phyloP scores from a whole-genome alignment of 2,329 filamentous ascomycete species.

The Ceratocystis colombiana region DNA sequence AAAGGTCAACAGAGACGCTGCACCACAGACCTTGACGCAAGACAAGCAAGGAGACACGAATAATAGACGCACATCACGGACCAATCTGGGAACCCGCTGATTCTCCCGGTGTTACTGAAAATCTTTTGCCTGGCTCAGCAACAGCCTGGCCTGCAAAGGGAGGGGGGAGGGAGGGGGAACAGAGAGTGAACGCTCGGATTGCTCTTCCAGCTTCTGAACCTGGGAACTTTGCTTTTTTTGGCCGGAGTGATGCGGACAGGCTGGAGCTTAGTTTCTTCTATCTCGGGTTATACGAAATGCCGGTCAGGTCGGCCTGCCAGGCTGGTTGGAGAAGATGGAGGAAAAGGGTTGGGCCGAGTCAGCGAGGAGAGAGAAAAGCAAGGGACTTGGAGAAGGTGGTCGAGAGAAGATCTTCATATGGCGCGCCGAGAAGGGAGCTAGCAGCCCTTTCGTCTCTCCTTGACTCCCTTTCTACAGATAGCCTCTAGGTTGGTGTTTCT shows the following conservation, averaged over 20 bases:
- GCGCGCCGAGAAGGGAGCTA: neutral
- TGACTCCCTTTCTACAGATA: neutral
- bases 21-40: neutral
- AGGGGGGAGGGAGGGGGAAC: neutral
- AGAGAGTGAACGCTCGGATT: neutral
- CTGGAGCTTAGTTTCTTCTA: too few species aligned
- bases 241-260: too few species aligned
- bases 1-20: too few species aligned
- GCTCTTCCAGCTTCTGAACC: too few species aligned
- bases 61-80: neutral
- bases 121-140: neutral
- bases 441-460: neutral
- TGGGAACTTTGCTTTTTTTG: too few species aligned
- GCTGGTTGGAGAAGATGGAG: neutral
- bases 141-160: neutral
- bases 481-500: neutral
- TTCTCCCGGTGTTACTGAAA: neutral
- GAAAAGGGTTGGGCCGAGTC: slow-evolving; percentile 4
- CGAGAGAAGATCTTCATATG: slow-evolving; percentile 4
- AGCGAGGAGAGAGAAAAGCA: neutral
- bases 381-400: neutral
- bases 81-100: neutral
- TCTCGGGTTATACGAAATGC: too few species aligned
- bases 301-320: neutral
- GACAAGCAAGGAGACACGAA: neutral